Percentiles rank a stretch among this genome's conserved stretches.
These are phyloP conservation scores for Pulveroboletus ravenelii DNA, from an alignment of 768 basidiomycete genomes.

Conservation along the genomic window DNA sequence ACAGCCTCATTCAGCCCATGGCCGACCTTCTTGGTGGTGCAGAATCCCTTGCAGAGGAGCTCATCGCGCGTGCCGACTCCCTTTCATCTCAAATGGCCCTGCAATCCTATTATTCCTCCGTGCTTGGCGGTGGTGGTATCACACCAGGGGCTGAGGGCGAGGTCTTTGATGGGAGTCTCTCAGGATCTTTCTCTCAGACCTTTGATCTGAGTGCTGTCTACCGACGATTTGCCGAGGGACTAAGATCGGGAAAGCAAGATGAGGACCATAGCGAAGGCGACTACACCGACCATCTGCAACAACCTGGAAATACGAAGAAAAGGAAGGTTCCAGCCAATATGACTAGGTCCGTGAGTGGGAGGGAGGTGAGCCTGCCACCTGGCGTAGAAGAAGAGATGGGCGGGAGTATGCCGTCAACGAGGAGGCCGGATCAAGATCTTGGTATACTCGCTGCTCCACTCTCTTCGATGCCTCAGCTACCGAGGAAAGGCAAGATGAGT, in stretches of 20 bases:
- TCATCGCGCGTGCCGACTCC: slow-evolving; percentile 52
- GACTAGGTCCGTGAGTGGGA: slow-evolving; percentile 37
- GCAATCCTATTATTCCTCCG: slow-evolving; percentile 61
- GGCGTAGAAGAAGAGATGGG: slow-evolving; percentile 41
- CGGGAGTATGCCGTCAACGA: slow-evolving; percentile 26
- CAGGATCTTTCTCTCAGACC: slow-evolving; percentile 20
- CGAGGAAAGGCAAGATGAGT: slow-evolving; percentile 45
- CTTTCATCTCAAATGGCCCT: slow-evolving; percentile 56
- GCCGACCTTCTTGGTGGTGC: slow-evolving; percentile 35
- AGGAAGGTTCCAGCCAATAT: slow-evolving; percentile 75
- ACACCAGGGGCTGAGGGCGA: slow-evolving; percentile 31
- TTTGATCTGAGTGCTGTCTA: slow-evolving; percentile 28
- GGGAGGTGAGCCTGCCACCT: slow-evolving; percentile 39
- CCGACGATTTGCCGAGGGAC: slow-evolving; percentile 22
- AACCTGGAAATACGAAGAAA: slow-evolving; percentile 84
- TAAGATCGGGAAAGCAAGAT: slow-evolving; percentile 36
- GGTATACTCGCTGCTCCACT: slow-evolving; percentile 18
- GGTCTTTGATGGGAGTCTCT: slow-evolving; percentile 13
- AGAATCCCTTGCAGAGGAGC: slow-evolving; percentile 51
- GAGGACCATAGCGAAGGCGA: slow-evolving; percentile 58
- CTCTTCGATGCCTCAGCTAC: slow-evolving; percentile 17
- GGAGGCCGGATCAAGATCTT: slow-evolving; percentile 23
- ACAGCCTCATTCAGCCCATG: slow-evolving; percentile 30
- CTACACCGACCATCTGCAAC: slow-evolving; percentile 63
- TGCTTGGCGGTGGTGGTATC: slow-evolving; percentile 40